phyloP scores from a whole-genome alignment of 2,329 filamentous ascomycete genomes.

The Aspergillus novoparasiticus region DNA sequence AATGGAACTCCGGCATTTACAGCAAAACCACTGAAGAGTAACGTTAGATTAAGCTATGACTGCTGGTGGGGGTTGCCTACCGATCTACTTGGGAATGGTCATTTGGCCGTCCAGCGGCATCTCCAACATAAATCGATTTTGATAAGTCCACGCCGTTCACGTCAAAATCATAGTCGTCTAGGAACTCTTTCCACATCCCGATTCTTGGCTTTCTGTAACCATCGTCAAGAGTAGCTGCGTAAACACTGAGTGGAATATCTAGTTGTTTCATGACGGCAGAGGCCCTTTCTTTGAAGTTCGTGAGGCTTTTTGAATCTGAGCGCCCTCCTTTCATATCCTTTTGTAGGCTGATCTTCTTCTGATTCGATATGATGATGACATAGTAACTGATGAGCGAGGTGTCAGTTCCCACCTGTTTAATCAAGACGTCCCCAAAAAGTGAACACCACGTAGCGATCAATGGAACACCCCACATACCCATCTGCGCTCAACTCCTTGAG shows the following conservation, averaged over 20 bases:
- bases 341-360: conserved; percentile 77
- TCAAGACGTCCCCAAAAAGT: neutral
- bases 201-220: conserved; percentile 81
- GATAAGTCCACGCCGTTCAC: conserved; percentile 65
- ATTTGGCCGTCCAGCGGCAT: conserved; percentile 66
- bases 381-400: conserved; percentile 58
- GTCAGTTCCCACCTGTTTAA: neutral
- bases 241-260: conserved; percentile 75
- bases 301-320: conserved; percentile 66
- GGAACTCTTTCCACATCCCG: conserved; percentile 81
- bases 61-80: conserved; percentile 35
- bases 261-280: conserved; percentile 65
- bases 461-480: conserved; percentile 52
- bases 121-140: conserved; percentile 82
- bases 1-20: conserved; percentile 80
- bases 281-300: conserved; percentile 82
- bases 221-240: conserved; percentile 83
- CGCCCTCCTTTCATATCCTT: conserved; percentile 72
- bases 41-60: neutral
- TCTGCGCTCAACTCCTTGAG: conserved; percentile 71
- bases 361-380: conserved; percentile 83
- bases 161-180: conserved; percentile 63
- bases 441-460: neutral
- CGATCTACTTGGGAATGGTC: conserved; percentile 65
- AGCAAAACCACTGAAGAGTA: conserved; percentile 69